phyloP scores from a whole-genome alignment of 2,329 filamentous ascomycete genomes.

The Pezicula rhizophila region DNA sequence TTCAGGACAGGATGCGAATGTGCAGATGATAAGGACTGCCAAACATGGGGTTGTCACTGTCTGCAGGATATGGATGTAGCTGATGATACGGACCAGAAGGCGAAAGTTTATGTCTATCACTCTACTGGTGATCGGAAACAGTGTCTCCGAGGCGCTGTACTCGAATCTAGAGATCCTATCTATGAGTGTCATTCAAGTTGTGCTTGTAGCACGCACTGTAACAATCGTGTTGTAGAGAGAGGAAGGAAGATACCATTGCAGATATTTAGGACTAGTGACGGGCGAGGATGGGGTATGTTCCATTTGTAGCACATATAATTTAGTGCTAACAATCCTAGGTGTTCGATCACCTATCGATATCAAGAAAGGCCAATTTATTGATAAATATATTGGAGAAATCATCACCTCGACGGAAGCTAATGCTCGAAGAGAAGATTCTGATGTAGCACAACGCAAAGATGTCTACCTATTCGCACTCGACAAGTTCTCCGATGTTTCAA shows the following conservation, averaged over 20 bases:
- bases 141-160: conserved; percentile 44
- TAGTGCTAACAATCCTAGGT: conserved; percentile 33
- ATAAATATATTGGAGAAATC: conserved; percentile 70
- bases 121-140: conserved; percentile 45
- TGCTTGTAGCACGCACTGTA: conserved; percentile 56
- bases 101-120: conserved; percentile 48
- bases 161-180: conserved; percentile 54
- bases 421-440: conserved; percentile 51
- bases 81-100: conserved; percentile 31
- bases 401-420: conserved; percentile 61
- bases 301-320: not conserved
- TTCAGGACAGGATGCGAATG: conserved; percentile 69
- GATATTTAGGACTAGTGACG: conserved; percentile 66
- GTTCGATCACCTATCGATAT: conserved; percentile 61
- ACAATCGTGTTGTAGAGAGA: conserved; percentile 70
- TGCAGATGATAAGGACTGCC: conserved; percentile 52
- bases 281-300: conserved; percentile 65
- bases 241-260: conserved; percentile 66
- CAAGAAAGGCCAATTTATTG: conserved; percentile 69
- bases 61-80: conserved; percentile 47
- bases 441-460: conserved; percentile 57
- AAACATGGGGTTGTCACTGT: conserved; percentile 62
- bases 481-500: conserved; percentile 62
- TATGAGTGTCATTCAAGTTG: conserved; percentile 78
- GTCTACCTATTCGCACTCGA: conserved; percentile 78